These are phyloP conservation scores for Panellus pusillus DNA, from an alignment of 768 basidiomycete species.

Conservation along the genomic window DNA sequence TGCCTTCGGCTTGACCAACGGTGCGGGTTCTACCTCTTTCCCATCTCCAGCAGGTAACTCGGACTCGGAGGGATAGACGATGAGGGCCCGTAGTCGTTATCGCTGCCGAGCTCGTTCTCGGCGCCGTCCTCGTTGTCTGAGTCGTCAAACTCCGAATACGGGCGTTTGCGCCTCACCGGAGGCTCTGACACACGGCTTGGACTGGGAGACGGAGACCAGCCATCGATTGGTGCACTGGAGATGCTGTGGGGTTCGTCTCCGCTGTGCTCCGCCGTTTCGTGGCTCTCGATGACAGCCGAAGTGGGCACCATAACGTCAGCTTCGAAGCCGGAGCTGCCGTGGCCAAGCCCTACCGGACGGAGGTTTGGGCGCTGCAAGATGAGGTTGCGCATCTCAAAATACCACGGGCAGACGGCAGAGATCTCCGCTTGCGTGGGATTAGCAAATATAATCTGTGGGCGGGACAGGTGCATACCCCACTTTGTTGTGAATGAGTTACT, in stretches of 20 bases:
- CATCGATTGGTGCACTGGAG: too few species aligned
- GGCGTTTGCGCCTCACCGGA: too few species aligned
- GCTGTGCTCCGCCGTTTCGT: not conserved
- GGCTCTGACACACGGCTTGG: too few species aligned
- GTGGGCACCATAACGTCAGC: not conserved
- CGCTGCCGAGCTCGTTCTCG: not conserved
- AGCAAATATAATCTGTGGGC: not conserved
- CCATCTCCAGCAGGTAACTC: too few species aligned
- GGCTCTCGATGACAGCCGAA: not conserved
- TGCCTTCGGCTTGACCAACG: not conserved
- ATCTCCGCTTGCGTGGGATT: not conserved
- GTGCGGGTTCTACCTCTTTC: too few species aligned
- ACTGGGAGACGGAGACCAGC: too few species aligned
- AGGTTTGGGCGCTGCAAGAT: constrained; percentile 4
- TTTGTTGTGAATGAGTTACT: not conserved
- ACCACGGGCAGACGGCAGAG: not conserved
- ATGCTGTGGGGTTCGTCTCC: too few species aligned
- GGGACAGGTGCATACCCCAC: not conserved
- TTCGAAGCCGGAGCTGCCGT: not conserved
- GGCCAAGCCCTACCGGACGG: not conserved
- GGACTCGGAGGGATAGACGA: too few species aligned
- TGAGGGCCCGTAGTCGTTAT: too few species aligned
- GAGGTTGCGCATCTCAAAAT: not conserved
- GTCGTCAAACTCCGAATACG: not conserved
- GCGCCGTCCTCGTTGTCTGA: not conserved